These are phyloP conservation scores for Carpinus viminea DNA, from an alignment of 306 rosid species.

Conservation along the genomic window DNA sequence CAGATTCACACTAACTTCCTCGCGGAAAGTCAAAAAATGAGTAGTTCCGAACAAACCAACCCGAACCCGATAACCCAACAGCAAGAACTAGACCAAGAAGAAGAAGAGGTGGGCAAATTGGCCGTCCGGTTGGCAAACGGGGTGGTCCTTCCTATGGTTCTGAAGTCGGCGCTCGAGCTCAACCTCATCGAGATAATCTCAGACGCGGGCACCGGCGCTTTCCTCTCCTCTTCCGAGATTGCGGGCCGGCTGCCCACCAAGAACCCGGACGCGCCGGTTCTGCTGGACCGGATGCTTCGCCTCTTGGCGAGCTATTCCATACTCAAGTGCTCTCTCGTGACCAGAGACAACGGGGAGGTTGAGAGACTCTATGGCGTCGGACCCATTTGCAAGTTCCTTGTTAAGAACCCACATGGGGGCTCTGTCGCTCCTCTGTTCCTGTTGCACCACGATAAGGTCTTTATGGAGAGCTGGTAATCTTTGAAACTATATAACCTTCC, in stretches of 20 bases:
- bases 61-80: neutral
- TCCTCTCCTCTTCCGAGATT: slow-evolving; percentile 31
- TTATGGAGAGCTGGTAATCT: slow-evolving; percentile 25
- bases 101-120: slow-evolving; percentile 22
- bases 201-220: slow-evolving; percentile 20
- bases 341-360: neutral
- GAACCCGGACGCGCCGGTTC: slow-evolving; percentile 18
- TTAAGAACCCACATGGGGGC: slow-evolving; percentile 15
- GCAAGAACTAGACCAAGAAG: neutral
- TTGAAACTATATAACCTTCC: neutral
- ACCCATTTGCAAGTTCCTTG: slow-evolving; percentile 20
- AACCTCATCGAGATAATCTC: slow-evolving; percentile 30
- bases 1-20: neutral
- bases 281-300: slow-evolving; percentile 40
- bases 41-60: neutral
- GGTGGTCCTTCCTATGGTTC: slow-evolving; percentile 21
- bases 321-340: slow-evolving; percentile 22
- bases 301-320: slow-evolving; percentile 31
- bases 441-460: slow-evolving; percentile 25
- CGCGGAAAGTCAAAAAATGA: neutral
- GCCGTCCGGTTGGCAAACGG: slow-evolving; percentile 26
- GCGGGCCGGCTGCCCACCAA: slow-evolving; percentile 24
- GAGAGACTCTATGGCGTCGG: slow-evolving; percentile 27
- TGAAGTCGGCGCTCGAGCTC: slow-evolving; percentile 35
- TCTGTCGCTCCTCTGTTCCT: slow-evolving; percentile 27